phyloP scores from a whole-genome alignment of 2,329 filamentous ascomycete genomes.

The Neurospora sp. region DNA sequence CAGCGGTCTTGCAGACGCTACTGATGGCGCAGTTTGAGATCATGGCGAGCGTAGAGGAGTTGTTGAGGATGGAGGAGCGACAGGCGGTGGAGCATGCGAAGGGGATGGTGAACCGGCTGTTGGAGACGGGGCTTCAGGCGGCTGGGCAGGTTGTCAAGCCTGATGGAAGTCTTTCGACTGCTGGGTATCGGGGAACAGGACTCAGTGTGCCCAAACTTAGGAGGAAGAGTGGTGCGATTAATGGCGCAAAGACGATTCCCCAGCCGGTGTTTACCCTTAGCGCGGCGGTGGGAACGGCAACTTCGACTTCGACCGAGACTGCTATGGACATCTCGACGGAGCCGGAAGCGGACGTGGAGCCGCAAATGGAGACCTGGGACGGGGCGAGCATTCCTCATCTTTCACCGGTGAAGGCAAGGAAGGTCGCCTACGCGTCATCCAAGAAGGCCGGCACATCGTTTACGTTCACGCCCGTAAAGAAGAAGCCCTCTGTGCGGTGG shows the following conservation, averaged over 20 bases:
- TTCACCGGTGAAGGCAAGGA: not conserved
- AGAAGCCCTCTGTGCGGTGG: conserved; percentile 75
- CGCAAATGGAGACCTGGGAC: not conserved
- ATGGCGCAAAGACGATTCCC: not conserved
- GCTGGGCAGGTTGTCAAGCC: conserved; percentile 83
- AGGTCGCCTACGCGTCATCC: not conserved
- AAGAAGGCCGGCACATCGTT: not conserved
- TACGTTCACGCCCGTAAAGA: conserved; percentile 70
- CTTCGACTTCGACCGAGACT: not conserved
- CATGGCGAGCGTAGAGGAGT: conserved; percentile 70
- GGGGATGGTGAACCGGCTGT: conserved; percentile 63
- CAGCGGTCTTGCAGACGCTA: conserved; percentile 68
- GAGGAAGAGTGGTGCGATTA: not conserved
- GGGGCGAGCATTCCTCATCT: not conserved
- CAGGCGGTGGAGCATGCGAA: conserved; percentile 76
- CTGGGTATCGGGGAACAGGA: not conserved
- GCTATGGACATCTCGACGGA: not conserved
- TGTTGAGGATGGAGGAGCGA: conserved; percentile 71
- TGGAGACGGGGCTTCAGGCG: conserved; percentile 65
- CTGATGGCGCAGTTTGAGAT: conserved; percentile 89
- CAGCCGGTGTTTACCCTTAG: not conserved
- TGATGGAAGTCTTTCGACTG: conserved; percentile 38
- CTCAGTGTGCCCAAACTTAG: not conserved
- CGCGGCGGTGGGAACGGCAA: not conserved
- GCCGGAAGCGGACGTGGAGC: not conserved